Conservation (phyloP, 2,329 filamentous ascomycete genomes). For the Plectosphaerella cucumerina region DNA sequence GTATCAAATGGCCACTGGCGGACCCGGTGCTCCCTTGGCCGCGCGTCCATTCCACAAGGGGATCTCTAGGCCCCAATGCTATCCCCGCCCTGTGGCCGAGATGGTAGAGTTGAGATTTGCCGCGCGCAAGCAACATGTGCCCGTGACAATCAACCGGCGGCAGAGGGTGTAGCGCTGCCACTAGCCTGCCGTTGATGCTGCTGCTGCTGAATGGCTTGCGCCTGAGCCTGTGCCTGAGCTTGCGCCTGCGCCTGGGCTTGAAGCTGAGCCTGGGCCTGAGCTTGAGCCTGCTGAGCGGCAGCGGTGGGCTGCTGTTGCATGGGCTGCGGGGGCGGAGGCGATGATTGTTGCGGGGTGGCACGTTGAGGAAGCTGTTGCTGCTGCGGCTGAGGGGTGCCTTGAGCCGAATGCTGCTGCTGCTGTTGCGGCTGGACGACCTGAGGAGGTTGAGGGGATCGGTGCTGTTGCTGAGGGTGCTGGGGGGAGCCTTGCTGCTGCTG, state of each 20-base stretch:
- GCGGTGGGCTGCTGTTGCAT: slow-evolving; percentile 15
- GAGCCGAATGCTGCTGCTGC: slow-evolving; percentile 7
- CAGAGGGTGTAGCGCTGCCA: slow-evolving; percentile 34
- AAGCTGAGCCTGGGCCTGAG: slow-evolving; percentile 18
- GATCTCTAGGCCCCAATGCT: too few relatives aligned
- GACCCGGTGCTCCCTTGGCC: too few relatives aligned
- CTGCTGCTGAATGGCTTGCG: slow-evolving; percentile 10
- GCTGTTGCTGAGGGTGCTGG: slow-evolving; percentile 17
- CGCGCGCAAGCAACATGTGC: too few relatives aligned
- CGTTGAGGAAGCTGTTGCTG: slow-evolving; percentile 7
- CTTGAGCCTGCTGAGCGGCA: slow-evolving; percentile 22
- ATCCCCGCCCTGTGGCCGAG: too few relatives aligned
- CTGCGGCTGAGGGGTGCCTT: slow-evolving; percentile 1
- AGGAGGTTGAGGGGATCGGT: slow-evolving; percentile 9
- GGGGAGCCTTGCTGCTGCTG: slow-evolving; percentile 20
- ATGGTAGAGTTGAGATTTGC: too few relatives aligned
- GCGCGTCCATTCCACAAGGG: too few relatives aligned
- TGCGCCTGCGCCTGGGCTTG: background rate
- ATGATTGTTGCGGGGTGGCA: slow-evolving; percentile 14
- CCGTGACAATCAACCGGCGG: background rate
- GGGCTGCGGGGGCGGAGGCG: slow-evolving; percentile 20
- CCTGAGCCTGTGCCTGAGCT: slow-evolving; percentile 5
- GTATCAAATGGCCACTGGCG: too few relatives aligned
- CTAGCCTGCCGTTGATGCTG: slow-evolving; percentile 28
- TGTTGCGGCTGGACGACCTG: slow-evolving; percentile 7